phyloP scores from a whole-genome alignment of 2,329 filamentous ascomycete species.

The Xylaria sp. region DNA sequence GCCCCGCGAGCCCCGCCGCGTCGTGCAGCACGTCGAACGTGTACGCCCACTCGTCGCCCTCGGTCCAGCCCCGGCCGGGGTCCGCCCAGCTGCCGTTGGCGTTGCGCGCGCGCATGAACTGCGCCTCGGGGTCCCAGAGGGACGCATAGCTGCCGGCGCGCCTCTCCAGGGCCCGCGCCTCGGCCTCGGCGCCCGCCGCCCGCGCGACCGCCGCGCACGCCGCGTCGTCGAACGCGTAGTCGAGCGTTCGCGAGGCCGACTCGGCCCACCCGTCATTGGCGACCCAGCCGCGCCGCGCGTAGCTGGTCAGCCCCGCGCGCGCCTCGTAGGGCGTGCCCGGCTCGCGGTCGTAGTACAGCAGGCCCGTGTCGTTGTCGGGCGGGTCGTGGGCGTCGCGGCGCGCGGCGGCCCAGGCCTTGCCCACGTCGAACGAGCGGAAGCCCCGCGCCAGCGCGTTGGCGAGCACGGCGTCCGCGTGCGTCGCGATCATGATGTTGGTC shows the following conservation, averaged over 20 bases:
- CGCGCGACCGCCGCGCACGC: conserved; percentile 46
- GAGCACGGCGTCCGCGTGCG: conserved; percentile 50
- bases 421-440: conserved; percentile 47
- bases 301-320: conserved; percentile 48
- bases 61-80: conserved; percentile 50
- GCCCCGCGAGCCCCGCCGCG: conserved; percentile 42
- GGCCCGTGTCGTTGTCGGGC: conserved; percentile 45
- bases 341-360: conserved; percentile 51
- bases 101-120: conserved; percentile 53
- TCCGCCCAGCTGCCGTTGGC: conserved; percentile 49
- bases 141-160: conserved; percentile 46
- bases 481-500: conserved; percentile 55
- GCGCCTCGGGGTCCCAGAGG: conserved; percentile 46
- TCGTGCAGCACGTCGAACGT: conserved; percentile 54
- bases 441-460: conserved; percentile 49
- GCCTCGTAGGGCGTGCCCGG: conserved; percentile 48
- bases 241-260: conserved; percentile 48
- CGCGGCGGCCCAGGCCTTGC: conserved; percentile 47
- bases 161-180: conserved; percentile 36
- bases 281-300: conserved; percentile 48
- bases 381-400: conserved; percentile 48
- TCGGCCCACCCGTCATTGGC: conserved; percentile 52
- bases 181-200: conserved; percentile 39
- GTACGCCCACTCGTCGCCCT: conserved; percentile 54
- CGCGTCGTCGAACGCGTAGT: conserved; percentile 51